Evolutionary conservation across 2,329 filamentous ascomycete species (phyloP), one percentile per base, ranked within the genome.

Genomic region (Geoglossum cookeanum): DNA sequence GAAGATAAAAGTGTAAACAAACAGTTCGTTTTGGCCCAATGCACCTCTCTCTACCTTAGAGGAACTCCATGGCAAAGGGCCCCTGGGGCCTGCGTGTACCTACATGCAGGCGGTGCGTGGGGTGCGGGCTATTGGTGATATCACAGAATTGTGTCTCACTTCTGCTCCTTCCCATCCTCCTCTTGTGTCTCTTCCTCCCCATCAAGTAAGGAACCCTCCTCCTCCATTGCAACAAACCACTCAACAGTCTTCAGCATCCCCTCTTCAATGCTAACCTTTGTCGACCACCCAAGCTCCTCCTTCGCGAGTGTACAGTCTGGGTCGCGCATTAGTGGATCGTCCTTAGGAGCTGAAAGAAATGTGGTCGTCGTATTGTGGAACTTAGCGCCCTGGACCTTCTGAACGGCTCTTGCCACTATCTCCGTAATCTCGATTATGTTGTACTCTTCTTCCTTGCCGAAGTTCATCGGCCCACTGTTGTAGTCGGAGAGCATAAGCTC

Each of bases 401-500:
- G 15, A n/a, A 55, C 54, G 8, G 44, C 39, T n/a, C 27, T 48
- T 5, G 39, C 45, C 13, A 44, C 54, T 32, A 55, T 55, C 39
- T 45, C 54, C 4, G 54, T 48, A 7, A 55, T n/a, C 30, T 55
- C 54, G 44, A 45, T 32, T 8, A 55, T n/a, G 39, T 48, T 55
- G 35, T n/a, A 55, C n/a, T 55, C 54, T 45, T 55, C 39, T 33
- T 55, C 15, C 13, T 45, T 55, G 39, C 54, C 54, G 8, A 55
- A 29, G 44, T 55, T 55, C 32, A 55, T 39, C 29, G 54, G 54
- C 11, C 32, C 54, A 27, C 33, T 22, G 35, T 17, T 39, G 35
- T 45, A 45, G 22, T 55, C 54, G 35, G 54, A 55, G 15, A 45
- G 22, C 54, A 55, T 55, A 13, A 55, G 54, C 13, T 15, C 30